Percentiles rank a stretch among this genome's conserved stretches.
These are phyloP conservation scores for Talaromyces nanjingensis DNA, from an alignment of 495 filamentous ascomycete genomes.

Conservation along the genomic window DNA sequence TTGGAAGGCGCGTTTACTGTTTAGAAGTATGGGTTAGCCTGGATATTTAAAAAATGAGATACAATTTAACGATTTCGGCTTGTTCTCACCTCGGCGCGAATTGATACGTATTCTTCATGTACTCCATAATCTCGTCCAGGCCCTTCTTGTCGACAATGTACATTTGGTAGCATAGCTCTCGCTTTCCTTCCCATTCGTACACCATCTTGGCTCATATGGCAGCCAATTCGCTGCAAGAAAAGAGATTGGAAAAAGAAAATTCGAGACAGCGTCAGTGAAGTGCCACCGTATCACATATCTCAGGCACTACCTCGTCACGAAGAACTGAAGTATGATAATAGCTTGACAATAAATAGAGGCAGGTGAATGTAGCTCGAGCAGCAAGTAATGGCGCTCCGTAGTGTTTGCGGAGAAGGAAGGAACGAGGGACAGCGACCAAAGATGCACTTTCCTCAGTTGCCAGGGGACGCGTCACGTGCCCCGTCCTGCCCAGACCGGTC, in stretches of 20 bases:
- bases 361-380: background rate
- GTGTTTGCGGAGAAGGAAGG: background rate
- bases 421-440: conserved; percentile 3
- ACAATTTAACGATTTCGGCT: background rate
- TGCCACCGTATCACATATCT: background rate
- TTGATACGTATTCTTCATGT: conserved; percentile 50
- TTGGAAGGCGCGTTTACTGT: conserved; percentile 67
- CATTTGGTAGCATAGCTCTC: conserved; percentile 59
- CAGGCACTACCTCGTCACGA: background rate
- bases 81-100: conserved; percentile 56
- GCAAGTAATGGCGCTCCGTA: background rate
- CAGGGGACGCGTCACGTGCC: background rate
- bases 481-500: background rate
- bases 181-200: conserved; percentile 69
- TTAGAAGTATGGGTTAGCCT: background rate
- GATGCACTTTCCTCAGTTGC: background rate
- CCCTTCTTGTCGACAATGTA: conserved; percentile 68
- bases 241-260: background rate
- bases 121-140: conserved; percentile 61
- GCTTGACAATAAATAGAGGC: background rate
- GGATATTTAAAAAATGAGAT: background rate
- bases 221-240: background rate
- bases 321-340: background rate
- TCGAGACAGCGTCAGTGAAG: background rate
- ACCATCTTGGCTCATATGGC: conserved; percentile 42